Percentiles rank a stretch among this genome's conserved stretches.
Evolutionary conservation across 1,139 yeast species (phyloP).

Genomic region (Candida glucosophila): DNA sequence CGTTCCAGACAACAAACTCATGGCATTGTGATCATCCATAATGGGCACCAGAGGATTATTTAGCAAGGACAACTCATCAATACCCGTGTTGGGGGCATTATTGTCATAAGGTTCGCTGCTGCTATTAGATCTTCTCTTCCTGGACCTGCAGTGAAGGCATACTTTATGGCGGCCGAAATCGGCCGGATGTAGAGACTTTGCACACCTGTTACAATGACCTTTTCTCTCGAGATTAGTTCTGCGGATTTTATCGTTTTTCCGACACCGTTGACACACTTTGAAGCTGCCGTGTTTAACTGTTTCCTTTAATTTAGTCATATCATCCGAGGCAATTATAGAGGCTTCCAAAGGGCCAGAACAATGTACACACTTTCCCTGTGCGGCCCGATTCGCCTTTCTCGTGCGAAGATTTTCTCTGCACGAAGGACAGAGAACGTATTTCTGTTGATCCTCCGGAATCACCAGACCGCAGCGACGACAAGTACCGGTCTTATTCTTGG

Average conservation of each 20-base stretch:
- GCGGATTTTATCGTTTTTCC: constrained; percentile 52
- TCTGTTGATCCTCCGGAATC: constrained; percentile 41
- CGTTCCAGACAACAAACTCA: constrained; percentile 6
- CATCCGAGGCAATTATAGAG: constrained; percentile 24
- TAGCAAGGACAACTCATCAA: constrained; percentile 6
- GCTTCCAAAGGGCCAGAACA: constrained; percentile 54
- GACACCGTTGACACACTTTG: constrained; percentile 57
- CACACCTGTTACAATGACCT: constrained; percentile 59
- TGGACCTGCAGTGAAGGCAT: constrained; percentile 42
- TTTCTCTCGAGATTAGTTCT: constrained; percentile 45
- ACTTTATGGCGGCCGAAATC: constrained; percentile 49
- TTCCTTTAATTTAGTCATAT: constrained; percentile 8
- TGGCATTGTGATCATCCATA: constrained; percentile 6
- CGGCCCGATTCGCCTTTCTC: constrained; percentile 50
- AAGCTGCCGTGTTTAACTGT: constrained; percentile 23
- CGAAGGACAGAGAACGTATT: constrained; percentile 50
- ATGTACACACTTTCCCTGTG: constrained; percentile 59
- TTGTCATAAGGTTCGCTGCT: neutral
- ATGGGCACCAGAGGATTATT: constrained; percentile 4
- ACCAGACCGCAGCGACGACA: constrained; percentile 56
- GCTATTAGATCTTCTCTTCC: constrained; percentile 33
- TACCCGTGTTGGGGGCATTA: neutral
- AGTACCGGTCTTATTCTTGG: constrained; percentile 52
- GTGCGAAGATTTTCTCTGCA: constrained; percentile 49
- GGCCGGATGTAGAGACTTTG: constrained; percentile 33